Evolutionary conservation across 495 filamentous ascomycete genomes (phyloP), one percentile per base, ranked within the genome.

Genomic region (Penicillium argentinense): DNA sequence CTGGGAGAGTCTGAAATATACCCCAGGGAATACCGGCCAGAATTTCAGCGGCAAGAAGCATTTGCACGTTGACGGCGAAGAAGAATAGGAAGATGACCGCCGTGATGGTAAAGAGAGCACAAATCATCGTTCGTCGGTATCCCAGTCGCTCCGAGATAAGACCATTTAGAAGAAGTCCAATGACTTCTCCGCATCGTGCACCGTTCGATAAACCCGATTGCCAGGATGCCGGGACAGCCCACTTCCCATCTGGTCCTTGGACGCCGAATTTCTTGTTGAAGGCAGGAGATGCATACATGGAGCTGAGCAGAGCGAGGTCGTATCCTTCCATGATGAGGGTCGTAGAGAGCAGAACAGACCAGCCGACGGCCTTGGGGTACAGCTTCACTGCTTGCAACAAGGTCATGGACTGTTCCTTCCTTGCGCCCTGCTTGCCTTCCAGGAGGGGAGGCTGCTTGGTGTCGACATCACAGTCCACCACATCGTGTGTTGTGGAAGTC

Each of bases 21-120:
- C 86, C 86, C 85, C 85, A 88, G 25, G 83, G 80, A 43, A 89
- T 81, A 49, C 86, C 85, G 42, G 78, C 82, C 2, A 89, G 69
- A 42, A 88, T 83, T 61, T 87, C 84, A 2, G 77, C 85, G 14
- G 81, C 76, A 26, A 86, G 72, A 8, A 88, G 72, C 25, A 77
- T 75, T 18, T 79, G 64, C 1, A 87, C 70, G 52, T 71, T 79
- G 28, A 78, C 71, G 1, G 84, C 84, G 19, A 83, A 86, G 68
- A 88, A 87, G 58, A 84, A 79, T 51, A 89, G 72, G 24, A 80
- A 72, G n/a, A 80, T 84, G 59, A 86, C 82, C 12, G 62, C 76
- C n/a, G 68, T 73, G 3, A 88, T 66, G 8, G 78, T 51, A 4
- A 68, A 50, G 34, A 88, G 64, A 37, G 77, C 81, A 8, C 56